phyloP scores from a whole-genome alignment of 2,329 filamentous ascomycete genomes.

The Aspergillus nomiae region DNA sequence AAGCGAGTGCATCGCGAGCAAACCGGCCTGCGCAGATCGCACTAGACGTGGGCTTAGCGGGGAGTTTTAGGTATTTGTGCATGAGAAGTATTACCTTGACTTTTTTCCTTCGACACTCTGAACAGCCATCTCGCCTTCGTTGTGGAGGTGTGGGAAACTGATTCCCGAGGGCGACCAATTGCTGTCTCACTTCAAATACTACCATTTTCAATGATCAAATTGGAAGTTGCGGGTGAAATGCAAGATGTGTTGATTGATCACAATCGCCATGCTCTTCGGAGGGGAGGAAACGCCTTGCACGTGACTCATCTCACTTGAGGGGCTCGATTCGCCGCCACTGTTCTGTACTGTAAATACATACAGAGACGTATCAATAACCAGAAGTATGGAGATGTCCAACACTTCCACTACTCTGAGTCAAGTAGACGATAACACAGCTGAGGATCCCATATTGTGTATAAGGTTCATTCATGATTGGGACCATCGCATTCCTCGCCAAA shows the following conservation, averaged over 20 bases:
- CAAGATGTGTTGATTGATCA: neutral
- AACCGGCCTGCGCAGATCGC: conserved; percentile 27
- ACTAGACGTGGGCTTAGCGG: conserved; percentile 14
- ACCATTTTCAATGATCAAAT: neutral
- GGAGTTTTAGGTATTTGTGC: neutral
- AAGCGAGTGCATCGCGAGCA: conserved; percentile 29
- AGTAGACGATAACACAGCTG: neutral
- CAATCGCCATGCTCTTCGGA: neutral
- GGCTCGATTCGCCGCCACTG: neutral
- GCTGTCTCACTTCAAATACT: neutral
- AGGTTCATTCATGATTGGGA: neutral
- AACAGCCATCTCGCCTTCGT: conserved; percentile 34
- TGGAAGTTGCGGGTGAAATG: neutral
- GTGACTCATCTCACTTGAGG: neutral
- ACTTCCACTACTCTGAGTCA: no score
- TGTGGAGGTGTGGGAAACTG: neutral
- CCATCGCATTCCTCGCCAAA: neutral
- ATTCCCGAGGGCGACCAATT: neutral
- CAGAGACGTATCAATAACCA: neutral
- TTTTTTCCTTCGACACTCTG: conserved; percentile 33
- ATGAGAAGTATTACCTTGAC: conserved; percentile 23
- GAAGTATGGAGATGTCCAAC: neutral
- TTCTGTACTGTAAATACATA: neutral
- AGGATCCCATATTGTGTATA: no score
- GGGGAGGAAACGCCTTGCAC: neutral